Percentiles rank a stretch among this genome's conserved stretches.
phyloP scores from a whole-genome alignment of 2,329 filamentous ascomycete species.

The Blumeriella jaapii region DNA sequence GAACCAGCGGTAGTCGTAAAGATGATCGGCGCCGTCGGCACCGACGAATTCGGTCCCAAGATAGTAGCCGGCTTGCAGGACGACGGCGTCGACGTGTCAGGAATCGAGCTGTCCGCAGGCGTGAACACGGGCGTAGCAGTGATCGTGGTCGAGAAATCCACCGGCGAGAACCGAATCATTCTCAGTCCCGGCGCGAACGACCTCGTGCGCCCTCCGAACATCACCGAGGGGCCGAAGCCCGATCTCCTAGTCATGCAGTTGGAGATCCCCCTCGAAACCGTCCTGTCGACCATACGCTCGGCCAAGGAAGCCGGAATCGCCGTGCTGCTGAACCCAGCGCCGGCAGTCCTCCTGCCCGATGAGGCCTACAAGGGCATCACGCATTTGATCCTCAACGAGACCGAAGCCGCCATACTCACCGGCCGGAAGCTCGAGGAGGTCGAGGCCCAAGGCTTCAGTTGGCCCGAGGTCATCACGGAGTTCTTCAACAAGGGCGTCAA shows the following conservation, averaged over 20 bases:
- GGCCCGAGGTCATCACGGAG: constrained; percentile 35
- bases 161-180: constrained; percentile 67
- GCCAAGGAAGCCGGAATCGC: constrained; percentile 39
- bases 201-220: constrained; percentile 33
- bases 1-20: constrained; percentile 39
- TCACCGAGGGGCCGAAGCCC: constrained; percentile 35
- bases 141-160: constrained; percentile 55
- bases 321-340: constrained; percentile 78
- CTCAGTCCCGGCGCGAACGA: constrained; percentile 61
- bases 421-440: constrained; percentile 32
- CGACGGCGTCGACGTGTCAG: constrained; percentile 50
- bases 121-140: constrained; percentile 59
- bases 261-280: constrained; percentile 59
- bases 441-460: constrained; percentile 35
- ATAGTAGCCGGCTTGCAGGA: constrained; percentile 46
- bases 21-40: constrained; percentile 66
- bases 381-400: constrained; percentile 84
- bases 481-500: constrained; percentile 61
- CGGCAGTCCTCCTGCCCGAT: constrained; percentile 56
- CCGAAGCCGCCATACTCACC: constrained; percentile 66
- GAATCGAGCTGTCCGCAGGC: constrained; percentile 35
- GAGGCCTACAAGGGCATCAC: constrained; percentile 56
- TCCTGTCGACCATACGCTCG: constrained; percentile 46
- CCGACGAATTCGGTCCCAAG: constrained; percentile 51
- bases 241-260: constrained; percentile 65